Conservation (phyloP, 331 rosid genomes). For the Acacia pycnantha region DNA sequence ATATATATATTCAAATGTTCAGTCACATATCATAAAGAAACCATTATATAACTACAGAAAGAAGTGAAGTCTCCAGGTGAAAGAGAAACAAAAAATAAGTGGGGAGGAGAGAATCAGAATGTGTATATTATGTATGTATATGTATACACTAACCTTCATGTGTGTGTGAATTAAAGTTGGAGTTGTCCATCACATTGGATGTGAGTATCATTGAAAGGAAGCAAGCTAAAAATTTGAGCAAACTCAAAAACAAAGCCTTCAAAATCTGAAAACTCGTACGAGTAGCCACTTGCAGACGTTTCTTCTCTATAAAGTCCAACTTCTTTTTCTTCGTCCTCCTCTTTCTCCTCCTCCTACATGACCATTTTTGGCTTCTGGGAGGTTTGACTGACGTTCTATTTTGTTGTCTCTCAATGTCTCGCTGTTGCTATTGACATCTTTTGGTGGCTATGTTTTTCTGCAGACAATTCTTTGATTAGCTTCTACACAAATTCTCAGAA, state of each 20-base stretch:
- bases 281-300: conserved; percentile 45
- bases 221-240: too few species aligned
- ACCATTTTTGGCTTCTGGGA: not conserved
- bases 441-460: conserved; percentile 22
- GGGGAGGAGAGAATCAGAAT: not conserved
- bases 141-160: conserved; percentile 30
- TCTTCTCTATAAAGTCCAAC: conserved; percentile 32
- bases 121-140: not conserved
- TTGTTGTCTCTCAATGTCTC: not conserved
- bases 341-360: conserved; percentile 3
- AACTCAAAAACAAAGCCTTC: too few species aligned
- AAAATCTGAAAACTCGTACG: conserved; percentile 39
- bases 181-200: too few species aligned
- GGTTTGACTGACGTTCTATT: not conserved
- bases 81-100: too few species aligned
- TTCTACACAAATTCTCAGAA: conserved; percentile 78
- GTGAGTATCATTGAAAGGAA: too few species aligned
- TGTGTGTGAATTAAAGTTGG: too few species aligned
- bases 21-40: not conserved
- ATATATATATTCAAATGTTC: not conserved
- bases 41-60: not conserved
- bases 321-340: too few species aligned
- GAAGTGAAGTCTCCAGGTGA: not conserved
- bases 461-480: conserved; percentile 67
- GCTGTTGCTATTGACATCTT: conserved; percentile 2